phyloP scores from a whole-genome alignment of 164 flowering plant genomes.

The Aristolochia contorta region DNA sequence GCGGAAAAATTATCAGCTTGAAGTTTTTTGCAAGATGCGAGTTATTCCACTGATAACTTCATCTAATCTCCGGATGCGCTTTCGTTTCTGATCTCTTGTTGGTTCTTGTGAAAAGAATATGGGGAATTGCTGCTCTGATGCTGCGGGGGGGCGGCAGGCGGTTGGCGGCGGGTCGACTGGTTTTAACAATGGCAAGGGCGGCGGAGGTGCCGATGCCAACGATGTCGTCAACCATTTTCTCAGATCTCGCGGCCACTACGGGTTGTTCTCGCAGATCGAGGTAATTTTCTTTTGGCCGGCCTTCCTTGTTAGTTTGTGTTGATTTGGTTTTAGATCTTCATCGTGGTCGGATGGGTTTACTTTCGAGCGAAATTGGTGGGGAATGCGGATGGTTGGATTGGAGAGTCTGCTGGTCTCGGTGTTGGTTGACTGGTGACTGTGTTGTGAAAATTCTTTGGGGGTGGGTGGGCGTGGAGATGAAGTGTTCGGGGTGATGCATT shows the following conservation, averaged over 20 bases:
- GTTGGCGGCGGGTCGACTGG: neutral
- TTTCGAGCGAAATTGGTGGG: too few relatives aligned
- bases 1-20: too few relatives aligned
- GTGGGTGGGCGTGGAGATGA: neutral
- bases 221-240: constrained; percentile 49
- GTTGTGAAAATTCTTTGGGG: too few relatives aligned
- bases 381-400: too few relatives aligned
- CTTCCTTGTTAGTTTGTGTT: neutral
- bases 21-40: too few relatives aligned
- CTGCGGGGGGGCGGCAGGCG: neutral
- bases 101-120: neutral
- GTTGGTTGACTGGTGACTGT: too few relatives aligned
- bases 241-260: constrained; percentile 38
- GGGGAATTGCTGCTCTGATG: constrained; percentile 6
- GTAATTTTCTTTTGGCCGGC: constrained; percentile 16
- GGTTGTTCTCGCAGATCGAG: constrained; percentile 80
- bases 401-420: too few relatives aligned
- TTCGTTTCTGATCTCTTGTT: neutral
- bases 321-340: too few relatives aligned
- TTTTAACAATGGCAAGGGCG: constrained; percentile 1
- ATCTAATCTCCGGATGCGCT: neutral
- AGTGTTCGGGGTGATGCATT: neutral
- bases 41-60: too few relatives aligned
- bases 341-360: too few relatives aligned
- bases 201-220: constrained; percentile 16